Base-by-base conservation (phyloP, 768 basidiomycete genomes). In the Leccinum olivaceopallidum region DNA sequence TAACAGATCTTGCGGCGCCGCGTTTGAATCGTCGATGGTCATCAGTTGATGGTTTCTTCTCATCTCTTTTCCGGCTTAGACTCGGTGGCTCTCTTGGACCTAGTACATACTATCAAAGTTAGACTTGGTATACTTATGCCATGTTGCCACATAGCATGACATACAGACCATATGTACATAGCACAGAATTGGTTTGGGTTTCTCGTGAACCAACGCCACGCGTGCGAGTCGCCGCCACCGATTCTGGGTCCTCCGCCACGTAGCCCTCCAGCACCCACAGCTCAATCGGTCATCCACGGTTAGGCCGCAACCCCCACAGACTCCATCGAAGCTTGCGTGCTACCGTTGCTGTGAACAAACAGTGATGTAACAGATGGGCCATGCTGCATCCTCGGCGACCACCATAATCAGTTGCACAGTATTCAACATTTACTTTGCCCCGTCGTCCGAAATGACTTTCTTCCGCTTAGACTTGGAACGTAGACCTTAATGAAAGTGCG, bases 331-430 rank as follows among this genome's bases (percentile, higher is more conserved):
- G 16, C 16, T 39, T 39, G 18, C 37, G 37, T 39, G 37, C 37
- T 3, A 20, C 47, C 20, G 20, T 16, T 22, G 12, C 47, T 20
- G 10, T 47, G 22, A 20, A 24, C 24, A 26, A 24, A 49, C 24
- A 49, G 20, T 20, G 47, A 7, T 55, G 60, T 55, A 64, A 48
- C 58, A 67, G 14, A 30, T 51, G 12, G 13, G 34, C 32, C 14
- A 22, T 28, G 12, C 16, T 8, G 13, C 2, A 9, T 34, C 30
- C 30, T 30, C 32, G 5, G 44, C 26, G 32, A 24, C 50, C 28
- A 12, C 28, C 28, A 30, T 56, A 8, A 42, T n/a, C 24, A 37
- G 34, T 30, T 47, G 47, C 24, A 18, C 39, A 47, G 12, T 51
- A 36, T 42, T 30, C 22, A 9, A 18, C 39, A 42, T 30, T 49